Evolutionary conservation across 441 rosid species (phyloP), one percentile per base, ranked within the genome.

Genomic region (Bruguiera hainesii): DNA sequence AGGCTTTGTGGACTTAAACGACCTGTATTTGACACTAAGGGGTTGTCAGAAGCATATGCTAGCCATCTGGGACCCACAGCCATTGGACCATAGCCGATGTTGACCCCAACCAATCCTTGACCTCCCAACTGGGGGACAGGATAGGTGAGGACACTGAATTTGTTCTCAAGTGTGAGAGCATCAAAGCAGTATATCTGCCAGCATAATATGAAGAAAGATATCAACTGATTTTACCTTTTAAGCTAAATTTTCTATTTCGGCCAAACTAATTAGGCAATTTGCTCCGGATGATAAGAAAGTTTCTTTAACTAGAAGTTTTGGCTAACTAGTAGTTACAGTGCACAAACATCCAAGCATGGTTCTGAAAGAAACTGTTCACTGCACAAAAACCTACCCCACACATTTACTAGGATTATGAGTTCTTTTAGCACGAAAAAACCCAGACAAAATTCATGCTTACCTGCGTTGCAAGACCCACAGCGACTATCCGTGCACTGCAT

Each of bases 41-140:
- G 96, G 65, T 72, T 89, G 73, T 83, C 85, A 69, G 98, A 89
- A 73, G 98, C 95, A 85, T 92, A 95, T 68, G 98, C 98, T 76
- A 92, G 82, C 99, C 98, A 95, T 82, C 95, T 86, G 49, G 96
- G 87, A 52, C 98, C 98, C 70, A 92, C 89, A 75, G 96, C 92
- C 98, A 92, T 90, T 69, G 99, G 97, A 70, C 99, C 98, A 72
- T 86, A 90, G 52, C 98, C 99, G 28, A 90, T 72, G 77, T 87
- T 90, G 60, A 89, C 81, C 74, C 92, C 94, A 68, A 77, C 42
- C 9, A 78, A 73, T 73, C 95, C 97, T 78, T 85, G 96, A 73
- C 89, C 87, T 78, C 85, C 93, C 67, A 85, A 67, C 64, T 90
- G 99, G 65, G 96, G 98, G 78, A 89, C 88, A 25, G 95, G 98